Percentiles rank a stretch among this genome's conserved stretches.
Conservation (phyloP, 2,329 filamentous ascomycete species). For the Seiridium cupressi region DNA sequence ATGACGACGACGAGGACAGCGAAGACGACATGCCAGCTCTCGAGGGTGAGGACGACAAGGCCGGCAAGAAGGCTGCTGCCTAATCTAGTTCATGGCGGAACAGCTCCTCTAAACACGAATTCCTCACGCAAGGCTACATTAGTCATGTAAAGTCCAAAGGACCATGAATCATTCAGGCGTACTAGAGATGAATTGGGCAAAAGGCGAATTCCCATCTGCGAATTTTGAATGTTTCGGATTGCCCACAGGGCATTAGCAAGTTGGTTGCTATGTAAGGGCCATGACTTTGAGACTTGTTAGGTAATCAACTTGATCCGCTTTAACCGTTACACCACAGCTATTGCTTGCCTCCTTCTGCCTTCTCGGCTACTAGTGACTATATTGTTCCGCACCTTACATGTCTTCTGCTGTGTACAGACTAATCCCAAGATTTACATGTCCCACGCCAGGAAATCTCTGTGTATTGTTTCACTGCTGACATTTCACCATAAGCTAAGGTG, state of each 20-base stretch:
- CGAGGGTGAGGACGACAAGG: conserved; percentile 58
- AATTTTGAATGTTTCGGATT: neutral
- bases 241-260: neutral
- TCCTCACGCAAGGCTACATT: conserved; percentile 5
- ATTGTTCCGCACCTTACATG: too few relatives aligned
- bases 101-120: neutral
- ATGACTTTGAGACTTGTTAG: neutral
- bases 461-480: too few relatives aligned
- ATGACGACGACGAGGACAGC: conserved; percentile 58
- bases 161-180: conserved; percentile 8
- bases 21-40: conserved; percentile 86
- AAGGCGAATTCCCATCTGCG: conserved; percentile 3
- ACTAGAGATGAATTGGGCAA: conserved; percentile 9
- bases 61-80: conserved; percentile 21
- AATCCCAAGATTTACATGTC: too few relatives aligned
- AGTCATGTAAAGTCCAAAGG: conserved; percentile 17
- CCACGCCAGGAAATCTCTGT: too few relatives aligned
- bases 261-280: neutral
- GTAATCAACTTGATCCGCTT: neutral
- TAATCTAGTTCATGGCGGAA: conserved; percentile 4
- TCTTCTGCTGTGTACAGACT: too few relatives aligned
- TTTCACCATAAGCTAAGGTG: too few relatives aligned
- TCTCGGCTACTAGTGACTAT: too few relatives aligned
- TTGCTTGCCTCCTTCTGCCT: too few relatives aligned
- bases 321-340: too few relatives aligned